Evolutionary conservation across 495 filamentous ascomycete genomes (phyloP).

Genomic region (Penicillium goetzii): DNA sequence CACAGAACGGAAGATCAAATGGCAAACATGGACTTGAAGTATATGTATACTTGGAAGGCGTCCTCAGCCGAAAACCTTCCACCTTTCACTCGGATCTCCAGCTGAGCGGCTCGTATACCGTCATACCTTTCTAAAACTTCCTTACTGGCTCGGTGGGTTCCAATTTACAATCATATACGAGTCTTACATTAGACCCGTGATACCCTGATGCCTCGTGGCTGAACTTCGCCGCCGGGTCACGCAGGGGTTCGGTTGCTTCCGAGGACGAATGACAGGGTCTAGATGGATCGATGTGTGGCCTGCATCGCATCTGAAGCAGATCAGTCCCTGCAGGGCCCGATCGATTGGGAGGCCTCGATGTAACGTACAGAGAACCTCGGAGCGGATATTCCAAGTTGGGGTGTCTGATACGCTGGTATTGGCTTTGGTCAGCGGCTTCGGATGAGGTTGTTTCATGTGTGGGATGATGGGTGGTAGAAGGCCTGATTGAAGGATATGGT

Average conservation of each 20-base stretch:
- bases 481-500: not conserved
- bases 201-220: slow-evolving; percentile 10
- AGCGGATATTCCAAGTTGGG: not conserved
- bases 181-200: slow-evolving; percentile 10
- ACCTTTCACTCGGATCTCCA: not conserved
- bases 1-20: not conserved
- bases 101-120: slow-evolving; percentile 9
- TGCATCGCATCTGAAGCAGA: not conserved
- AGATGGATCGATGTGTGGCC: not conserved
- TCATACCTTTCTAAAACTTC: not conserved
- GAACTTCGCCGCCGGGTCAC: not conserved
- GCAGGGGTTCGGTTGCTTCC: slow-evolving; percentile 3
- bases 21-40: not conserved
- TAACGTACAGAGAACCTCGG: not conserved
- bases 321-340: slow-evolving; percentile 2
- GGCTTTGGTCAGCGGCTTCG: not conserved
- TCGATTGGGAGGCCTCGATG: not conserved
- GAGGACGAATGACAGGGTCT: not conserved
- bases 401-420: not conserved
- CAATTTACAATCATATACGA: not conserved
- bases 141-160: not conserved
- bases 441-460: not conserved
- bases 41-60: not conserved
- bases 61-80: not conserved
- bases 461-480: not conserved